Percentiles rank a stretch among this genome's conserved stretches.
Evolutionary conservation across 2,329 filamentous ascomycete genomes (phyloP).

Genomic region (Leptosphaerulina australis): DNA sequence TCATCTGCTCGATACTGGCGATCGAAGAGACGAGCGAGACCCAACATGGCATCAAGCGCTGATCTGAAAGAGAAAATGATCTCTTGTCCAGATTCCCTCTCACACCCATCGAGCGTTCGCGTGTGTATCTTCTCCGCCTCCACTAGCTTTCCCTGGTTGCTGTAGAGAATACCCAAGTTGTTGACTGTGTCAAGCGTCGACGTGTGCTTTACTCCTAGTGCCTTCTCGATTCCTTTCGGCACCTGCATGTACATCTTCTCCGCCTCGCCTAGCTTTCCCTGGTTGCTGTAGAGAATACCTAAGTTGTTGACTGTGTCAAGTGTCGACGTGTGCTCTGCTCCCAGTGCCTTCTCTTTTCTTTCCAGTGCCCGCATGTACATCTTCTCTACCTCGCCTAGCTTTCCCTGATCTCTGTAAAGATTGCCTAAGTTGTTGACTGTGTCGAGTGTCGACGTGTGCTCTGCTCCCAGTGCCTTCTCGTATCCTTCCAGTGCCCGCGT

Average conservation of each 20-base stretch:
- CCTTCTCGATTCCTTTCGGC: slow-evolving; percentile 4
- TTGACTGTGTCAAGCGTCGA: slow-evolving; percentile 23
- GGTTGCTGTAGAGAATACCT: slow-evolving; percentile 12
- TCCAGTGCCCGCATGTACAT: slow-evolving; percentile 16
- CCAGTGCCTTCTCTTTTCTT: slow-evolving; percentile 8
- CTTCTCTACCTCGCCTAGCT: slow-evolving; percentile 13
- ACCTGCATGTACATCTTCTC: slow-evolving; percentile 11
- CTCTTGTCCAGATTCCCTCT: too few species aligned
- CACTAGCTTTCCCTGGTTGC: slow-evolving; percentile 22
- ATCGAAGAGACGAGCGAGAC: not conserved
- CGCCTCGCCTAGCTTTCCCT: slow-evolving; percentile 6
- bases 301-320: slow-evolving; percentile 2
- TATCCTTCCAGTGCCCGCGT: not conserved
- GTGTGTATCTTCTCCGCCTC: slow-evolving; percentile 26
- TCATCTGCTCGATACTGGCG: not conserved
- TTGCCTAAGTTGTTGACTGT: slow-evolving; percentile 21
- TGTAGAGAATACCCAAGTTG: slow-evolving; percentile 23
- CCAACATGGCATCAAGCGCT: not conserved
- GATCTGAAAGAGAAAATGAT: not conserved
- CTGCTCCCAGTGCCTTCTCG: slow-evolving; percentile 15
- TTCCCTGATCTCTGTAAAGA: slow-evolving; percentile 15
- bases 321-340: slow-evolving; percentile 5
- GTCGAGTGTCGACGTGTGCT: slow-evolving; percentile 20
- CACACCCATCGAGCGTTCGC: too few species aligned
- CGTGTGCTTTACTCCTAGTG: slow-evolving; percentile 15